phyloP scores from a whole-genome alignment of 23 red algal genomes.

The Chondrus crispus region DNA sequence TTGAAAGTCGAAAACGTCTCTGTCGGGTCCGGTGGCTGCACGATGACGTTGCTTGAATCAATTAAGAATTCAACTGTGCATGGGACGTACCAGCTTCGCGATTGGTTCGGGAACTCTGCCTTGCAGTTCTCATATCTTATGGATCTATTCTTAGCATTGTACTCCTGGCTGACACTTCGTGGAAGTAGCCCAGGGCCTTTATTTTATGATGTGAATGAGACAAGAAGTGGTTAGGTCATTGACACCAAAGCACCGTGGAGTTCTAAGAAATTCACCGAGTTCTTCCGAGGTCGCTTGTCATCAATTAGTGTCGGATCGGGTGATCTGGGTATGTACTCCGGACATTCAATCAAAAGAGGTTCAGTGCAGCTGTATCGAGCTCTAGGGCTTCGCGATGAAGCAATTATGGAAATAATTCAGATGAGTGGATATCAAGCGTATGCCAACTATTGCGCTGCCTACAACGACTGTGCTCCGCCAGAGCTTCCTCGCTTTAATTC shows the following conservation, averaged over 20 bases:
- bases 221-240: neutral
- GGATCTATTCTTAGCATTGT: neutral
- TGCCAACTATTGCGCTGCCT: neutral
- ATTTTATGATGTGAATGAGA: neutral
- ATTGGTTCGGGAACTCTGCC: neutral
- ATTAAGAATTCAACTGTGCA: slow-evolving; percentile 11
- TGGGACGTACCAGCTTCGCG: neutral
- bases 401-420: slow-evolving; percentile 20
- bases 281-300: neutral
- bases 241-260: neutral
- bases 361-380: neutral
- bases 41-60: neutral
- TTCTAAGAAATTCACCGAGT: neutral
- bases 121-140: neutral
- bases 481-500: neutral
- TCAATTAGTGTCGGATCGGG: neutral
- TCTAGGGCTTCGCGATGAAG: neutral
- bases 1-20: neutral
- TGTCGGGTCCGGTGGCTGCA: neutral
- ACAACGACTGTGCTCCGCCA: neutral
- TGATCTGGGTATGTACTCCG: neutral
- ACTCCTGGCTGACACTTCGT: neutral
- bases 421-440: neutral
- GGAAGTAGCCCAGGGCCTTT: neutral
- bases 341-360: neutral